Percentiles rank a stretch among this genome's conserved stretches.
Conservation (phyloP, 2,329 filamentous ascomycete genomes). For the Monilinia polystroma region DNA sequence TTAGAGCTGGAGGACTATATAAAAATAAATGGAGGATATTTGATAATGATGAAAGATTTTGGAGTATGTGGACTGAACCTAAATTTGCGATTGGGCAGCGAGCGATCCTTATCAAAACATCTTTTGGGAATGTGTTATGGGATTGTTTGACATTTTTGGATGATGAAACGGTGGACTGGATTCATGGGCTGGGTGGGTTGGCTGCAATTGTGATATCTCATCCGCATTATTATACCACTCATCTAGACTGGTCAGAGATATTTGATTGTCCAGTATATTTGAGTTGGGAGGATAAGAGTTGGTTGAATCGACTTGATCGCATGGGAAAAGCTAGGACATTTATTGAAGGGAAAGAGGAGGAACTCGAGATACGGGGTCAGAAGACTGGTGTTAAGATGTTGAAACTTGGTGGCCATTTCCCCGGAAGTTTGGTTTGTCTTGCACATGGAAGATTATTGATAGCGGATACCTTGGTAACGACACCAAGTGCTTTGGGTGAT, state of each 20-base stretch:
- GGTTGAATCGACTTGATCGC: constrained; percentile 54
- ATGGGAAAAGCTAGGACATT: constrained; percentile 47
- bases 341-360: constrained; percentile 45
- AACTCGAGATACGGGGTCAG: constrained; percentile 43
- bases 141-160: constrained; percentile 73
- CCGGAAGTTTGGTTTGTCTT: constrained; percentile 67
- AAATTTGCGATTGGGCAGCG: constrained; percentile 74
- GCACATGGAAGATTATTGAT: constrained; percentile 64
- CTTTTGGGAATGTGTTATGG: constrained; percentile 73
- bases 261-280: constrained; percentile 72
- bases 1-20: constrained; percentile 44
- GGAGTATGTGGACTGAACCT: constrained; percentile 51
- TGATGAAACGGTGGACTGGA: constrained; percentile 55
- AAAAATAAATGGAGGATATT: constrained; percentile 54
- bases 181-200: constrained; percentile 63
- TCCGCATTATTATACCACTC: constrained; percentile 79
- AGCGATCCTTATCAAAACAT: constrained; percentile 65
- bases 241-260: constrained; percentile 67
- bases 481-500: constrained; percentile 55
- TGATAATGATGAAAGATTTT: constrained; percentile 47
- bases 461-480: constrained; percentile 74
- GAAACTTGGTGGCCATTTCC: constrained; percentile 78
- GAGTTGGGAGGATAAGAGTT: constrained; percentile 61
- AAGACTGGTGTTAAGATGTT: constrained; percentile 57
- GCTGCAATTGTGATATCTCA: constrained; percentile 73